A percentile compares a stretch with the other conserved stretches of the same genome.
Conservation (phyloP, 2,329 filamentous ascomycete species). For the Epicoccum nigrum region DNA sequence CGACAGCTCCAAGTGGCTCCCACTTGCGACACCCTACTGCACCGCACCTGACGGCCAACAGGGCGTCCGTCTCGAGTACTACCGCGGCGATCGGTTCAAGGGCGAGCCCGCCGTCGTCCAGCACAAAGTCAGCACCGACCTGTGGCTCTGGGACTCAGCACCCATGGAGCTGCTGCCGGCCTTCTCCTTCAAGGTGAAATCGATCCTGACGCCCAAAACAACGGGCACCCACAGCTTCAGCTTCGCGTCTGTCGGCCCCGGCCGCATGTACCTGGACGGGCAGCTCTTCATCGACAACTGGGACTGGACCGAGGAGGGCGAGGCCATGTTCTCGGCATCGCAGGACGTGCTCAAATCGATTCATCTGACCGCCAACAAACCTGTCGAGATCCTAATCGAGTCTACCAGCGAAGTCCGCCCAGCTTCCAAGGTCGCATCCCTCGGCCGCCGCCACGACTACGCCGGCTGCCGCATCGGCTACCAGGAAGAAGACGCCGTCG, state of each 20-base stretch:
- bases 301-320: conserved; percentile 72
- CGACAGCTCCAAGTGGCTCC: conserved; percentile 70
- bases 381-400: conserved; percentile 67
- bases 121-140: conserved; percentile 67
- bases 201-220: conserved; percentile 63
- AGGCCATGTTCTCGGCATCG: conserved; percentile 74
- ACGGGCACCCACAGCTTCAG: conserved; percentile 70
- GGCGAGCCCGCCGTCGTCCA: conserved; percentile 64
- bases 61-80: conserved; percentile 70
- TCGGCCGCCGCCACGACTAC: conserved; percentile 68
- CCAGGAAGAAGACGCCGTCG: conserved; percentile 69
- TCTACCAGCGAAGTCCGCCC: conserved; percentile 71
- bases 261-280: conserved; percentile 65
- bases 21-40: conserved; percentile 66
- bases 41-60: conserved; percentile 62
- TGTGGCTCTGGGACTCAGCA: conserved; percentile 74
- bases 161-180: conserved; percentile 66
- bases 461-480: conserved; percentile 75
- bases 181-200: conserved; percentile 69
- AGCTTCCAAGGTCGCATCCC: conserved; percentile 62
- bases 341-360: conserved; percentile 68
- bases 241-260: conserved; percentile 71
- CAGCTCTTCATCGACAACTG: conserved; percentile 67
- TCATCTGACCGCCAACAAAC: conserved; percentile 63
- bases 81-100: conserved; percentile 66